A percentile compares a stretch with the other conserved stretches of the same genome.
Evolutionary conservation across 2,329 filamentous ascomycete genomes (phyloP).

Genomic region (Colletotrichum melonis): DNA sequence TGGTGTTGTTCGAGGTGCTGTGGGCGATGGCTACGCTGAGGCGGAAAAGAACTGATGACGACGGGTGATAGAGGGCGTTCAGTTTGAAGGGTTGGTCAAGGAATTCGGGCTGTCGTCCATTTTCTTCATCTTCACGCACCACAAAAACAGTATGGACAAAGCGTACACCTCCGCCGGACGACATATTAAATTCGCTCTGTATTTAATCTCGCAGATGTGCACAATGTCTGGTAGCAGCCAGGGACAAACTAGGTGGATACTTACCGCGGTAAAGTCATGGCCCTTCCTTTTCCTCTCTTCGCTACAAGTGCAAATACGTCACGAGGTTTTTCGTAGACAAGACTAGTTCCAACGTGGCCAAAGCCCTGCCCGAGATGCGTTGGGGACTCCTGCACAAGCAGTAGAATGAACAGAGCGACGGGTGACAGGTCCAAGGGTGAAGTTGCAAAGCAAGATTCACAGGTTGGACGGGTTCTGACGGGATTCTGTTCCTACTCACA

Average conservation of each 20-base stretch:
- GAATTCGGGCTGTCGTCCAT: slow-evolving; percentile 6
- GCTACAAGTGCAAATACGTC: too few relatives aligned
- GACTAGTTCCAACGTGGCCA: background rate
- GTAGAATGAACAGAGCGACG: slow-evolving; percentile 16
- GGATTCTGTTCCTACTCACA: slow-evolving; percentile 24
- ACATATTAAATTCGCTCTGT: too few relatives aligned
- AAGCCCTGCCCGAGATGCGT: slow-evolving; percentile 4
- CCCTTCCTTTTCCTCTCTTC: too few relatives aligned
- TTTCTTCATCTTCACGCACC: slow-evolving; percentile 5
- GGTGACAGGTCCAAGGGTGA: slow-evolving; percentile 16
- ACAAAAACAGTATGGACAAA: background rate
- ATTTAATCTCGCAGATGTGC: too few relatives aligned
- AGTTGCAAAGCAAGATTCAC: background rate
- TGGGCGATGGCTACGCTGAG: background rate
- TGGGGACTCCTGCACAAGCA: slow-evolving; percentile 20
- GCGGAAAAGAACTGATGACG: background rate
- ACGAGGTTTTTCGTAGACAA: background rate
- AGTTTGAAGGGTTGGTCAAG: slow-evolving; percentile 9
- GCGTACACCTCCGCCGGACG: too few relatives aligned
- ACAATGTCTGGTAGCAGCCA: too few relatives aligned
- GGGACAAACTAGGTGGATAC: too few relatives aligned
- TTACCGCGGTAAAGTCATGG: too few relatives aligned
- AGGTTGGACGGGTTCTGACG: slow-evolving; percentile 23
- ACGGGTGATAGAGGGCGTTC: background rate
- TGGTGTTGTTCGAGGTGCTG: background rate